These are phyloP conservation scores for Silene coronaria DNA, from an alignment of 179 eudicot genomes.

Conservation along the genomic window DNA sequence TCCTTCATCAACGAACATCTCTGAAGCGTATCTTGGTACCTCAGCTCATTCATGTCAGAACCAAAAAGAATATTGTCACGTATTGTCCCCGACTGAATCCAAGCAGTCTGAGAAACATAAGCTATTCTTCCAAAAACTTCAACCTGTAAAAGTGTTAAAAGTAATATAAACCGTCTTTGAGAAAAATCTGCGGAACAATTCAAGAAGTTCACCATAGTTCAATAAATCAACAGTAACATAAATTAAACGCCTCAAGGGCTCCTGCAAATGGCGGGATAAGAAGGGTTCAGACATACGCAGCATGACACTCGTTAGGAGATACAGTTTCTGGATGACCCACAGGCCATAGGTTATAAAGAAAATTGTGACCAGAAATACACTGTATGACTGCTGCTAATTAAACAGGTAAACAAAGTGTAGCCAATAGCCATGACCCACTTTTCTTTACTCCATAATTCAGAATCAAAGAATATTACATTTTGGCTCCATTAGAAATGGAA, in stretches of 20 bases:
- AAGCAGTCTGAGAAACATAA: constrained; percentile 71
- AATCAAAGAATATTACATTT: not conserved
- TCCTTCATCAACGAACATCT: constrained; percentile 59
- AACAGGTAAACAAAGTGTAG: too few species aligned
- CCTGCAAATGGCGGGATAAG: too few species aligned
- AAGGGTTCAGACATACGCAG: too few species aligned
- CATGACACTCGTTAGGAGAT: too few species aligned
- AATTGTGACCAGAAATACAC: too few species aligned
- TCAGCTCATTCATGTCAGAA: constrained; percentile 35
- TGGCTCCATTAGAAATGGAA: not conserved
- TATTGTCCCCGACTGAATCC: constrained; percentile 74
- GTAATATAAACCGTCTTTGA: not conserved
- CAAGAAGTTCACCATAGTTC: not conserved
- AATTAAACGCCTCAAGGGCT: too few species aligned
- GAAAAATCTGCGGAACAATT: too few species aligned
- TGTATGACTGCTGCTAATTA: too few species aligned
- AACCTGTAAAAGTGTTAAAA: constrained; percentile 29
- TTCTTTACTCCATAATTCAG: too few species aligned
- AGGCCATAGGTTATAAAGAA: too few species aligned
- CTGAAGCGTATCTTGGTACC: constrained; percentile 58
- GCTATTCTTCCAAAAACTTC: constrained; percentile 54
- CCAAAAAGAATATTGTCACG: constrained; percentile 69
- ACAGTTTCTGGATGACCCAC: too few species aligned
- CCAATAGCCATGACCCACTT: too few species aligned
- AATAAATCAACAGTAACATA: not conserved